A percentile compares a stretch with the other conserved stretches of the same genome.
Conservation (phyloP, 768 basidiomycete genomes). For the Mrakia gelida region DNA sequence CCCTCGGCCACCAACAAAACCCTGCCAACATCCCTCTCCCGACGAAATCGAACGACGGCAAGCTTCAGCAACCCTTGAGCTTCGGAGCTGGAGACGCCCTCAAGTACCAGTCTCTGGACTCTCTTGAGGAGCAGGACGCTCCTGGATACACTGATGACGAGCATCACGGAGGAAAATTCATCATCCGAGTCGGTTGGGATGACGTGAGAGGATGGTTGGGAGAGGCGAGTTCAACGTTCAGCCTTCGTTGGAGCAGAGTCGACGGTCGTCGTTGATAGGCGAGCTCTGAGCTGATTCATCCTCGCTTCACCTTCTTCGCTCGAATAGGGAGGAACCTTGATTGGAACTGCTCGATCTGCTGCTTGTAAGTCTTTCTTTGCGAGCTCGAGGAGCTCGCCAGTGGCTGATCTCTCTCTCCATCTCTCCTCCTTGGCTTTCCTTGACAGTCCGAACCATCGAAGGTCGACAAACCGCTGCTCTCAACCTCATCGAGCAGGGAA, state of each 20-base stretch:
- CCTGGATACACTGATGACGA: slow-evolving; percentile 47
- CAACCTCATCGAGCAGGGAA: slow-evolving; percentile 93
- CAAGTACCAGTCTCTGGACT: slow-evolving; percentile 63
- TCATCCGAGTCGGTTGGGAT: slow-evolving; percentile 77
- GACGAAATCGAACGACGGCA: slow-evolving; percentile 51
- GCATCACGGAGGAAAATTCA: slow-evolving; percentile 36
- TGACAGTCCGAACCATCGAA: slow-evolving; percentile 72
- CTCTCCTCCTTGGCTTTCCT: background rate
- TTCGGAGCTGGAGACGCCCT: slow-evolving; percentile 50
- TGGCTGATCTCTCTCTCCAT: background rate
- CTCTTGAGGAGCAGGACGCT: slow-evolving; percentile 42
- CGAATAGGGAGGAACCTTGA: slow-evolving; percentile 80
- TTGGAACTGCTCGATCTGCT: slow-evolving; percentile 84
- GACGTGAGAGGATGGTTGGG: slow-evolving; percentile 94
- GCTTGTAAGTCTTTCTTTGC: slow-evolving; percentile 31
- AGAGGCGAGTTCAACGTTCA: slow-evolving; percentile 54
- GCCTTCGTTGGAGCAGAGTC: background rate
- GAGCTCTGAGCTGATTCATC: slow-evolving; percentile 4
- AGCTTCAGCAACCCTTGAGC: slow-evolving; percentile 42
- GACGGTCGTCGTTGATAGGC: background rate
- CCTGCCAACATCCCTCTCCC: slow-evolving; percentile 31
- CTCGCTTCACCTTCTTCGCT: background rate
- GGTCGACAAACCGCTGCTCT: slow-evolving; percentile 82
- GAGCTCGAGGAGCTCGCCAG: slow-evolving; percentile 33
- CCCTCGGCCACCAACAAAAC: slow-evolving; percentile 18